Conservation (phyloP, 164 flowering plant genomes). For the Amborella trichopoda region DNA sequence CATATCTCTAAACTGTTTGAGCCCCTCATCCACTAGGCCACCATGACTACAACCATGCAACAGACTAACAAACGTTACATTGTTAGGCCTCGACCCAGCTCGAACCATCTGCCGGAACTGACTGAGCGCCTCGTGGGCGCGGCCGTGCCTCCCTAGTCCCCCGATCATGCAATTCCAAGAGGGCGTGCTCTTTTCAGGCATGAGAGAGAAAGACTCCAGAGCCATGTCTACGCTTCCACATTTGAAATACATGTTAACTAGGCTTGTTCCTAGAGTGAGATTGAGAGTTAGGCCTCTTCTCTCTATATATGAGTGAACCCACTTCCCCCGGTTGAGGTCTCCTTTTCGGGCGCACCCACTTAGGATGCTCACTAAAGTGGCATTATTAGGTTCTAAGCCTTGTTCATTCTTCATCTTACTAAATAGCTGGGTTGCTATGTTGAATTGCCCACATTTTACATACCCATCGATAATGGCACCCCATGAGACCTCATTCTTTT, state of each 20-base stretch:
- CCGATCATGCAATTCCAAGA: constrained; percentile 69
- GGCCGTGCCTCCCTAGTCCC: constrained; percentile 72
- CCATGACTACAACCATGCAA: constrained; percentile 72
- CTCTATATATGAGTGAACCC: constrained; percentile 30
- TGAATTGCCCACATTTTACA: constrained; percentile 2
- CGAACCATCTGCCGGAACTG: constrained; percentile 43
- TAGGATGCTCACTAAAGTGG: constrained; percentile 9
- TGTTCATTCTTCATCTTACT: constrained; percentile 9
- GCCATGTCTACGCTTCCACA: constrained; percentile 49
- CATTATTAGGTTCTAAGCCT: constrained; percentile 9
- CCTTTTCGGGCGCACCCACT: constrained; percentile 8
- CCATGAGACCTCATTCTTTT: constrained; percentile 11
- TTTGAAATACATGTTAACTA: constrained; percentile 58
- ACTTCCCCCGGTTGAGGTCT: constrained; percentile 22
- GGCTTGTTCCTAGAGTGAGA: constrained; percentile 49
- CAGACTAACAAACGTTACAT: constrained; percentile 61
- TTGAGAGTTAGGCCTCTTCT: constrained; percentile 46
- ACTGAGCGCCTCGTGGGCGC: constrained; percentile 51
- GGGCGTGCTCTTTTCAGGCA: constrained; percentile 41
- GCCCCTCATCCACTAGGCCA: constrained; percentile 74
- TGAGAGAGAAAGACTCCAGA: constrained; percentile 39
- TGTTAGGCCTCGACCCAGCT: constrained; percentile 50
- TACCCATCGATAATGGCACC: constrained; percentile 8
- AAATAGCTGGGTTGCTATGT: constrained; percentile 5
- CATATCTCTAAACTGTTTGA: constrained; percentile 52